A percentile compares a stretch with the other conserved stretches of the same genome.
phyloP scores from a whole-genome alignment of 768 basidiomycete genomes.

The Mycena capillaripes region DNA sequence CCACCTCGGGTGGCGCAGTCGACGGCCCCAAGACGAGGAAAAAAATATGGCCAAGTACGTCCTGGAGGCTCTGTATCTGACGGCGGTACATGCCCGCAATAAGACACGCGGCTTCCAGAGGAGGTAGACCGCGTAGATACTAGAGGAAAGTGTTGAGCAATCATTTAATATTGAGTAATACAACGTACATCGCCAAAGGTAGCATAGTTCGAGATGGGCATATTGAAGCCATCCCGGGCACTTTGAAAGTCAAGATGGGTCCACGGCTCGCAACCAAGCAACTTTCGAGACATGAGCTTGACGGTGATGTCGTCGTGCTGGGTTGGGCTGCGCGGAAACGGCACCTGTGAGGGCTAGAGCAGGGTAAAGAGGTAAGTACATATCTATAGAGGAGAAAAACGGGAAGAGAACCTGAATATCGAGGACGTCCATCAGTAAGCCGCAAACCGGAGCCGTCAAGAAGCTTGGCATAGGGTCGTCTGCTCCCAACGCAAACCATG shows the following conservation, averaged over 20 bases:
- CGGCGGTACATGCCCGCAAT: slow-evolving; percentile 18
- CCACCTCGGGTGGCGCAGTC: background rate
- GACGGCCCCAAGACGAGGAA: background rate
- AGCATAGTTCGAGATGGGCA: background rate
- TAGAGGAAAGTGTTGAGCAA: background rate
- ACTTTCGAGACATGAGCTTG: background rate
- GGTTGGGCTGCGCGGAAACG: background rate
- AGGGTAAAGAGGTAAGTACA: background rate
- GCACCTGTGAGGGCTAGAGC: background rate
- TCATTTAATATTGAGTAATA: background rate
- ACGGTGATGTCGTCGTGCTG: background rate
- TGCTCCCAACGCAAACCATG: background rate
- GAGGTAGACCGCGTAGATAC: background rate
- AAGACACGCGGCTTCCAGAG: background rate
- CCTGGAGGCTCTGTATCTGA: background rate
- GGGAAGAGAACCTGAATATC: background rate
- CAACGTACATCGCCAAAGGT: background rate
- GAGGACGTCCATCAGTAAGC: background rate
- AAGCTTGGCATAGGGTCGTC: background rate
- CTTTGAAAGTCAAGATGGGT: background rate
- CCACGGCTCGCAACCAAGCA: background rate
- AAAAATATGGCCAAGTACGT: background rate
- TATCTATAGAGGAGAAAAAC: background rate
- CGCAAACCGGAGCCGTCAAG: background rate
- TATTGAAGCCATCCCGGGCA: background rate